A percentile compares a stretch with the other conserved stretches of the same genome.
These are phyloP conservation scores for Diplodia mutila DNA, from an alignment of 2,329 filamentous ascomycete species.

Conservation along the genomic window DNA sequence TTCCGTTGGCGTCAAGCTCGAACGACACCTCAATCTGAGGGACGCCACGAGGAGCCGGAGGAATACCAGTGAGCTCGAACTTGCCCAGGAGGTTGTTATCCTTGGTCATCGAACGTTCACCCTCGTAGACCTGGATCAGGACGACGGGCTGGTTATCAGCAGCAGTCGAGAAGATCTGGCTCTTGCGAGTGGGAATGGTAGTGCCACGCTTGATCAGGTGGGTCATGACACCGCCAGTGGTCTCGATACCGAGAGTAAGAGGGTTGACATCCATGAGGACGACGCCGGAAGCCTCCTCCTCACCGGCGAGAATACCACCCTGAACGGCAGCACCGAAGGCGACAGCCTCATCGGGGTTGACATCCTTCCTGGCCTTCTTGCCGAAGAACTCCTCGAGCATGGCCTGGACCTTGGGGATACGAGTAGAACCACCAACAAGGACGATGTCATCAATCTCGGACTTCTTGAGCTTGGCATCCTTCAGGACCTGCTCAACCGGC, in stretches of 20 bases:
- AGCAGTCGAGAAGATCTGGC: conserved; percentile 95
- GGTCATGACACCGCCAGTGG: conserved; percentile 96
- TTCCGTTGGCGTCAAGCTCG: conserved; percentile 97
- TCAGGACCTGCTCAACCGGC: conserved; percentile 97
- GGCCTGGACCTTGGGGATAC: conserved; percentile 96
- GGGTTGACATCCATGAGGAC: conserved; percentile 98
- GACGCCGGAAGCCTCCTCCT: conserved; percentile 76
- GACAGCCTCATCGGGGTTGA: conserved; percentile 99
- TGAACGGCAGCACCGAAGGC: conserved; percentile 97
- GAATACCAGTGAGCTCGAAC: conserved; percentile 96
- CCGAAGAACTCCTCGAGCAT: conserved; percentile 97
- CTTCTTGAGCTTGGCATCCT: conserved; percentile 98
- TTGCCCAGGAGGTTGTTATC: conserved; percentile 98
- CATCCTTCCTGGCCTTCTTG: conserved; percentile 99
- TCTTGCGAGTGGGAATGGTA: conserved; percentile 93
- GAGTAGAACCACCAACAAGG: conserved; percentile 95
- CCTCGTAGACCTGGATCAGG: conserved; percentile 93
- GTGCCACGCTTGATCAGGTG: conserved; percentile 95
- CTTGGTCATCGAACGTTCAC: conserved; percentile 91
- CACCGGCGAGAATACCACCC: conserved; percentile 90
- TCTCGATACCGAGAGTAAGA: conserved; percentile 94
- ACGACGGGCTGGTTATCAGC: conserved; percentile 97
- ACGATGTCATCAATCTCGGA: conserved; percentile 93
- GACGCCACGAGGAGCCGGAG: conserved; percentile 91
- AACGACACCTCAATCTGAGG: conserved; percentile 99